Evolutionary conservation across 331 rosid species (phyloP).

Genomic region (Cydonia oblonga): DNA sequence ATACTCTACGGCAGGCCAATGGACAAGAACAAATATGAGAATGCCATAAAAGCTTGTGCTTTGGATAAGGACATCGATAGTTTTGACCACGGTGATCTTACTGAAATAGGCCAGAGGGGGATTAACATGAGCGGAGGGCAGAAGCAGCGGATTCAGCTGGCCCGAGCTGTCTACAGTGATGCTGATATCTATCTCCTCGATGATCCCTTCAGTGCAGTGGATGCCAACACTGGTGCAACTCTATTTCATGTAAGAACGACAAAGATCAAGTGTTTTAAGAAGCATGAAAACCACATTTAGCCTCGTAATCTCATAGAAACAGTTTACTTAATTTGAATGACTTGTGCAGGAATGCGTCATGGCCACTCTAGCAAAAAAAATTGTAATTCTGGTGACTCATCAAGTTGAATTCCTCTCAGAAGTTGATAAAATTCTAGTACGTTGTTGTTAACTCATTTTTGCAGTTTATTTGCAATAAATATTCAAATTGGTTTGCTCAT

Average conservation of each 20-base stretch:
- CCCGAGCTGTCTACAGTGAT: slow-evolving; percentile 68
- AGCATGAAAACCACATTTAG: not conserved
- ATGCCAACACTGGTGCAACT: slow-evolving; percentile 70
- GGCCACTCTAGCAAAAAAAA: slow-evolving; percentile 50
- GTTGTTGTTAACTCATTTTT: not conserved
- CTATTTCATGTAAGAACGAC: slow-evolving; percentile 48
- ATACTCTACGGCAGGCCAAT: slow-evolving; percentile 62
- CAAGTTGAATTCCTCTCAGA: slow-evolving; percentile 77
- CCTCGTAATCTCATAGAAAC: not conserved
- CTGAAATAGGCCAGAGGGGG: slow-evolving; percentile 56
- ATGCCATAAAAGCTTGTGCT: slow-evolving; percentile 61
- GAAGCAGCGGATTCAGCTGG: slow-evolving; percentile 48
- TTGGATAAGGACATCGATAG: slow-evolving; percentile 53
- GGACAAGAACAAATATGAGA: slow-evolving; percentile 45
- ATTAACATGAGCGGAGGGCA: slow-evolving; percentile 55
- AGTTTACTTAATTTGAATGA: not conserved
- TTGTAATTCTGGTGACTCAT: slow-evolving; percentile 82
- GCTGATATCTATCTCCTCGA: slow-evolving; percentile 76
- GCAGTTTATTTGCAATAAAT: not conserved
- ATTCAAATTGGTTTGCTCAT: not conserved
- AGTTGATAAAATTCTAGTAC: slow-evolving; percentile 64
- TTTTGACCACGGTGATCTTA: slow-evolving; percentile 54
- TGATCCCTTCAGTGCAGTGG: slow-evolving; percentile 88
- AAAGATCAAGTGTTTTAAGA: not conserved
- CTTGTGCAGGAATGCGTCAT: slow-evolving; percentile 66